phyloP scores from a whole-genome alignment of 257 asterid species.

The Plantago ovata region DNA sequence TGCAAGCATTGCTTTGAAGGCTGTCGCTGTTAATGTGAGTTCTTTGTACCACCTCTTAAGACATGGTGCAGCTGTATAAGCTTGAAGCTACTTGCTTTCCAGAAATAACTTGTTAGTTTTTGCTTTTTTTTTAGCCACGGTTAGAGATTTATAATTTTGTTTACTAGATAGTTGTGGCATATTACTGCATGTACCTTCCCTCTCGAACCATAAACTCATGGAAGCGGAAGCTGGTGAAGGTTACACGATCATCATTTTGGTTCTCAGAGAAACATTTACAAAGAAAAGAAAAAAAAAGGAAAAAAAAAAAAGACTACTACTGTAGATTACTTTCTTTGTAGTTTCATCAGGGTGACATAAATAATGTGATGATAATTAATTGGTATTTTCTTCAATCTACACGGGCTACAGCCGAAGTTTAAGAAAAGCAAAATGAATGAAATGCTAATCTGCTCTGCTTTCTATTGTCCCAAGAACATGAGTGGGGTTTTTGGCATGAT shows the following conservation, averaged over 20 bases:
- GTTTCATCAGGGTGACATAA: neutral
- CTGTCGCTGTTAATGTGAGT: conserved; percentile 92
- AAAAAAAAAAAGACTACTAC: too few relatives aligned
- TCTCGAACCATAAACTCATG: neutral
- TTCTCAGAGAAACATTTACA: neutral
- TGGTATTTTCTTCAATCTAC: conserved; percentile 3
- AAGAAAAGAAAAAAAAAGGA: neutral
- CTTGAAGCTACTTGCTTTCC: too few relatives aligned
- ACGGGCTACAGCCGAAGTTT: neutral
- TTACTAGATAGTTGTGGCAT: too few relatives aligned
- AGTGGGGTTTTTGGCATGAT: conserved; percentile 12
- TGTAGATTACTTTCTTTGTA: too few relatives aligned
- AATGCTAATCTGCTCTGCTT: neutral
- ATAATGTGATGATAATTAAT: conserved; percentile 5
- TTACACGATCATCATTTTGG: neutral
- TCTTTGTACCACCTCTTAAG: conserved; percentile 7
- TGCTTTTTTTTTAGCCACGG: conserved; percentile 6
- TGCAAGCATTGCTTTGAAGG: conserved; percentile 77
- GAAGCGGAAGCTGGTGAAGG: neutral
- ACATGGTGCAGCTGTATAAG: conserved; percentile 4
- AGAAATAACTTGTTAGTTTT: conserved; percentile 9
- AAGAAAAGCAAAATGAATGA: neutral
- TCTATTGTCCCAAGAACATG: conserved; percentile 13
- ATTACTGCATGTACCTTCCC: neutral
- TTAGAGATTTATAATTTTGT: neutral